Base-by-base conservation (phyloP, 768 basidiomycete species). In the Cyclocybe cylindracea region DNA sequence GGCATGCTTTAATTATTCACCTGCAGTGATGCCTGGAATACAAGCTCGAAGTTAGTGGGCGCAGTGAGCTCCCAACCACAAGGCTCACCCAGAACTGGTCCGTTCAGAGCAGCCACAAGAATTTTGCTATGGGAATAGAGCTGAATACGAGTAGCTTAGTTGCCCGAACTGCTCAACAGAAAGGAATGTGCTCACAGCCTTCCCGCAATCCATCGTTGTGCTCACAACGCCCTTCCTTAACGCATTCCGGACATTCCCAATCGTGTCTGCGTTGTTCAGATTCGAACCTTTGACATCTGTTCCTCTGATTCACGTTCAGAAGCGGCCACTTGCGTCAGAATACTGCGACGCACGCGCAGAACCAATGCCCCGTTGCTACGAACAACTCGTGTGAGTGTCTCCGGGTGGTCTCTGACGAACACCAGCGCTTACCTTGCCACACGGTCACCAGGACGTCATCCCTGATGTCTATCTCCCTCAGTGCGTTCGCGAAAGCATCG, bases 81-180 rank as follows among this genome's bases (percentile, higher is more conserved):
- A 4, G 39, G 49, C 74, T 16, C 64, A 86, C 86, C 88, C 79
- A 90, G 82, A 4, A 86, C 87, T 13, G 88, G 87, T 0, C 88
- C 88, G 55, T 90, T 87, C 16, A 89, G 57, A 1, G 84, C 87
- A 10, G 85, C 86, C 10, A 89, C 80, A 13, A 89, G 72, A 11
- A 89, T 70, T 64, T 90, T 90, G 49, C 73, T 75, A 59, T 90
- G 88, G 0, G 78, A 77, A 56, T 84, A 84, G n/a, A 89, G 66
- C 87, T 89, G 37, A 9, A 50, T 14, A 16, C 13, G 7, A 32
- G 18, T 43, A 38, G 16, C 8, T n/a, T n/a, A n/a, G n/a, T n/a
- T n/a, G n/a, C n/a, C n/a, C n/a, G n/a, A n/a, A n/a, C n/a, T n/a
- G n/a, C n/a, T n/a, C n/a, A n/a, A n/a, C n/a, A n/a, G n/a, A n/a